Evolutionary conservation across 768 basidiomycete genomes (phyloP).

Genomic region (Amanita fuliginea): DNA sequence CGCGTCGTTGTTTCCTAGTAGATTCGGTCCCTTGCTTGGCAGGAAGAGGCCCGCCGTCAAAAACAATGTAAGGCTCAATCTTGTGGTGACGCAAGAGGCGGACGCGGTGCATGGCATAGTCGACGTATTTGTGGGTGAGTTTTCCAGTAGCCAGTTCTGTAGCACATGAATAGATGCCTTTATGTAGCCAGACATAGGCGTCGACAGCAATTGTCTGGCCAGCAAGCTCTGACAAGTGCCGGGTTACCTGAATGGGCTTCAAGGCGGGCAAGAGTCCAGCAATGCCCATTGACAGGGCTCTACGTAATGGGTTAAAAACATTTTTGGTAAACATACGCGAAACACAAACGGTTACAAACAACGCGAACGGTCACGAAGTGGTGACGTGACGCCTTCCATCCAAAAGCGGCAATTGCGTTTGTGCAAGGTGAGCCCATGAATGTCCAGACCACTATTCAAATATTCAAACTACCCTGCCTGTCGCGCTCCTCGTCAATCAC

Average conservation of each 20-base stretch:
- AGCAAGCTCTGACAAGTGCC: constrained; percentile 69
- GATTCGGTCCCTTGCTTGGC: constrained; percentile 88
- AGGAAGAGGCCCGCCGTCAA: constrained; percentile 92
- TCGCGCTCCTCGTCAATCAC: constrained; percentile 32
- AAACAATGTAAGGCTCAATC: constrained; percentile 85
- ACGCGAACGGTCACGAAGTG: constrained; percentile 8
- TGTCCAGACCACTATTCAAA: constrained; percentile 33
- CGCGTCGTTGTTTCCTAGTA: constrained; percentile 64
- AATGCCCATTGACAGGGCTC: constrained; percentile 63
- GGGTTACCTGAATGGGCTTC: constrained; percentile 76
- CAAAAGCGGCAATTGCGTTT: constrained; percentile 56
- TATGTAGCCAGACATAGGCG: constrained; percentile 91
- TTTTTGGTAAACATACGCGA: not conserved
- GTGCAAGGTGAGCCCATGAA: constrained; percentile 32
- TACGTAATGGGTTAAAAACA: constrained; percentile 2
- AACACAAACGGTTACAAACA: constrained; percentile 4
- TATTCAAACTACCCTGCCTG: constrained; percentile 38
- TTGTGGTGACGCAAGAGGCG: constrained; percentile 76
- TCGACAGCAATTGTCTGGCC: constrained; percentile 88
- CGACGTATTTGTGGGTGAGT: constrained; percentile 85
- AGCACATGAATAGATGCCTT: constrained; percentile 84
- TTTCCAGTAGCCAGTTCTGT: constrained; percentile 83
- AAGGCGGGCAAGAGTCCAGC: constrained; percentile 82
- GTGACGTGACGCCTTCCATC: constrained; percentile 27
- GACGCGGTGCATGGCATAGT: constrained; percentile 91